A percentile compares a stretch with the other conserved stretches of the same genome.
These are phyloP conservation scores for Populus ilicifolia DNA, from an alignment of 345 rosid genomes.

Conservation along the genomic window DNA sequence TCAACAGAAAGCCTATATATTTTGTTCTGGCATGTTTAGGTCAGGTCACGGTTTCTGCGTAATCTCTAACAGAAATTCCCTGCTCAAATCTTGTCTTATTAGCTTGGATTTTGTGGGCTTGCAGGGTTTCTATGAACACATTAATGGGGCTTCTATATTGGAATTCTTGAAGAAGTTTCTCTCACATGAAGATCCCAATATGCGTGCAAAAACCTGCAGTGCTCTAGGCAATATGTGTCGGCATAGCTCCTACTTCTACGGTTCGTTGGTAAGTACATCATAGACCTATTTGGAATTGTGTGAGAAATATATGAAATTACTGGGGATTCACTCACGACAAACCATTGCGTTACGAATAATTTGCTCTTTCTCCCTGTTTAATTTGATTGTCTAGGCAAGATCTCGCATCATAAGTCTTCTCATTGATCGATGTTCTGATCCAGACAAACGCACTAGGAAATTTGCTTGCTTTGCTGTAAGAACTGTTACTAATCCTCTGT, in stretches of 20 bases:
- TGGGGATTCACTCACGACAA: neutral
- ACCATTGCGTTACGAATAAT: neutral
- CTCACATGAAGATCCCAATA: constrained; percentile 68
- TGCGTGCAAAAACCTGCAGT: constrained; percentile 94
- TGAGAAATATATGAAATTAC: neutral
- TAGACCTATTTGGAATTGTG: neutral
- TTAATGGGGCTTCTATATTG: constrained; percentile 68
- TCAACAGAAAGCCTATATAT: no score
- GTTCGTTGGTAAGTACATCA: constrained; percentile 53
- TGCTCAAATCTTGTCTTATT: constrained; percentile 7
- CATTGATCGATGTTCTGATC: constrained; percentile 90
- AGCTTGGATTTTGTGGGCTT: constrained; percentile 23
- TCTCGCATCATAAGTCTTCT: constrained; percentile 62
- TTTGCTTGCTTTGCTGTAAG: constrained; percentile 98
- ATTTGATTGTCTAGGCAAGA: constrained; percentile 49
- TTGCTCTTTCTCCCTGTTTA: constrained; percentile 16
- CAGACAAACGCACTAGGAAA: constrained; percentile 85
- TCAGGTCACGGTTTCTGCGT: neutral
- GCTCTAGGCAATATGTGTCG: constrained; percentile 97
- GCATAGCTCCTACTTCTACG: constrained; percentile 79
- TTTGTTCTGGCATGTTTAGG: neutral
- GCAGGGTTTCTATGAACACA: constrained; percentile 85
- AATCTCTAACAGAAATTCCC: neutral
- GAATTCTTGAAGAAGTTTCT: constrained; percentile 64
- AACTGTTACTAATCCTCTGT: neutral